Percentiles rank a stretch among this genome's conserved stretches.
Conservation (phyloP, 192 early-diverging fungal species). For the Coemansia aciculifera region DNA sequence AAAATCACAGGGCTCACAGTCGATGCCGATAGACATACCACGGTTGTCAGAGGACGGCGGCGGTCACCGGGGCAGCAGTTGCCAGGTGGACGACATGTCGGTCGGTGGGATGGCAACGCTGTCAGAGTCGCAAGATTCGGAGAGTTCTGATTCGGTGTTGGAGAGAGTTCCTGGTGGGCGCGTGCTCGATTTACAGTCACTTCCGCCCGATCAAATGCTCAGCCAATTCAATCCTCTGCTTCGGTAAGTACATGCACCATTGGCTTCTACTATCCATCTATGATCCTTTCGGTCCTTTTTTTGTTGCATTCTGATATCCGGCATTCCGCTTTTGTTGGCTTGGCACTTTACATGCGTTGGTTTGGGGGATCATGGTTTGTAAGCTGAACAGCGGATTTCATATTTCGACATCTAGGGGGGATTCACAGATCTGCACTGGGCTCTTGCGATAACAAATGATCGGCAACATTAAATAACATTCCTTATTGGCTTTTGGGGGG, state of each 20-base stretch:
- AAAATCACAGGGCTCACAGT: background rate
- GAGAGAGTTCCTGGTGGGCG: slow-evolving; percentile 29
- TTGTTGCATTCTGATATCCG: background rate
- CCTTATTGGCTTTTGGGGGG: background rate
- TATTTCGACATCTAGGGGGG: background rate
- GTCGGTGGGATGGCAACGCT: slow-evolving; percentile 19
- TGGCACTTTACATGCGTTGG: background rate
- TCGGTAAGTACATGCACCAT: slow-evolving; percentile 30
- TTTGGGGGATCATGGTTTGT: background rate
- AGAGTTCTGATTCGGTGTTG: slow-evolving; percentile 9
- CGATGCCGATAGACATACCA: background rate
- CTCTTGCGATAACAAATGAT: background rate
- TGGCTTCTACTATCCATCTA: background rate
- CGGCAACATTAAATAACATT: background rate
- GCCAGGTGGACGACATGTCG: background rate
- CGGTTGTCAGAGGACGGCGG: background rate
- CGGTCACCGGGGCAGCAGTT: background rate
- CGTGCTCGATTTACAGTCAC: slow-evolving; percentile 17
- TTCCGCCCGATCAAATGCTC: slow-evolving; percentile 37
- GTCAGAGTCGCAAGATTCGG: background rate
- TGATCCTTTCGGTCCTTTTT: background rate
- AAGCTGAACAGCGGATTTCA: background rate
- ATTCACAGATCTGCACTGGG: background rate
- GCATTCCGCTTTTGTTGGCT: background rate
- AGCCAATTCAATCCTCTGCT: slow-evolving; percentile 34